Evolutionary conservation across 1,284 basidiomycete species (phyloP), one percentile per base, ranked within the genome.

Genomic region (Golubevia sp.): DNA sequence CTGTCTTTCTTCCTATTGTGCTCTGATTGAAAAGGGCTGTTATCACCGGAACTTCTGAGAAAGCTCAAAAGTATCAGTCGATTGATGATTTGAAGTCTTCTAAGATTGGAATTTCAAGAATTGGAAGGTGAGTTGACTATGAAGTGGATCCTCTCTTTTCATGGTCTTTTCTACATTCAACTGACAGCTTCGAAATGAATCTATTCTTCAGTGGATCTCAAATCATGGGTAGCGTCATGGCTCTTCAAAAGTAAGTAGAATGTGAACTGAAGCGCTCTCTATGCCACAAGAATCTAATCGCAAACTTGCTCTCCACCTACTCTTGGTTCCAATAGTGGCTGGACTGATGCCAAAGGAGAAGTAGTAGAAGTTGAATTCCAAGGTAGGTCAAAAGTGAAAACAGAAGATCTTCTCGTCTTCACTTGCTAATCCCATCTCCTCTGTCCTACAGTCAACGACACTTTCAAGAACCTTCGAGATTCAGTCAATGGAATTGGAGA

Each of bases 161-260:
- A 3, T 26, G 49, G 51, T 61, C 18, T 24, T 48, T 18, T 38
- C 34, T 38, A 38, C 13, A 38, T 6, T 38, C 5, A 38, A 6
- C 13, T 13, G 13, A 38, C 13, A 13, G 13, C 13, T 13, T 6
- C 13, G 11, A 18, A 44, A 8, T 44, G 30, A 34, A 34, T 21
- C 15, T 44, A 20, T 5, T n/a, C n/a, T n/a, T n/a, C 58, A 92
- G 91, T 70, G 93, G 93, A 27, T 92, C 89, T 69, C 91, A 95
- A 82, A 93, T 93, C 6, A 97, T 98, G 94, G 95, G 94, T 1
- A 92, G 90, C 67, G 93, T 97, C 24, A 92, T 97, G 90, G 92
- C 91, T 2, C 85, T 93, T 44, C 90, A 95, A 68, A 89, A 79
- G 63, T 52, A 25, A 61, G 55, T 61, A 26, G 38, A 30, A n/a